Evolutionary conservation across 1,284 basidiomycete species (phyloP).

Genomic region (Ustilago cynodontis): DNA sequence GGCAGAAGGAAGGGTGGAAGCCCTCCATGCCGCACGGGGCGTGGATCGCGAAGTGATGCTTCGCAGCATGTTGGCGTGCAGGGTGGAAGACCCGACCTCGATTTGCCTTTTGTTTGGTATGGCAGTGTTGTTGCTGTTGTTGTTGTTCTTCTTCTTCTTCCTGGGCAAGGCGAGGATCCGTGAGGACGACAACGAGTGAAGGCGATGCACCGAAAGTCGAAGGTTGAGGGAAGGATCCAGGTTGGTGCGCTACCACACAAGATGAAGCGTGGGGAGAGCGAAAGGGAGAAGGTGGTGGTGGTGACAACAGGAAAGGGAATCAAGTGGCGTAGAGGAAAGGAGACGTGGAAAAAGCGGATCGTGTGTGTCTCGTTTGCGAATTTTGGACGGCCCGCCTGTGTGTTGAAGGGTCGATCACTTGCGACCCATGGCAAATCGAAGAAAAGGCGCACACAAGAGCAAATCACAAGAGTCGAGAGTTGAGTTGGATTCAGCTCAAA

Average conservation of each 20-base stretch:
- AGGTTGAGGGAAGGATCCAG: not conserved
- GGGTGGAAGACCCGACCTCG: too few relatives aligned
- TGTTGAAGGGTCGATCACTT: not conserved
- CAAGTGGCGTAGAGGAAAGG: conserved; percentile 6
- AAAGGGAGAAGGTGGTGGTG: conserved; percentile 10
- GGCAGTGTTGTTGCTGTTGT: not conserved
- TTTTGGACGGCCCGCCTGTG: not conserved
- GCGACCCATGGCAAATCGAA: not conserved
- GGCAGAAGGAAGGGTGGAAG: conserved; percentile 42
- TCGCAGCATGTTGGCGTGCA: conserved; percentile 48
- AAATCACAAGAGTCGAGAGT: conserved; percentile 11
- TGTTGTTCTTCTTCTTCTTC: not conserved
- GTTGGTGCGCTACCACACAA: conserved; percentile 10
- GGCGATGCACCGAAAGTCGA: conserved; percentile 10
- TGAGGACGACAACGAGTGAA: conserved; percentile 10
- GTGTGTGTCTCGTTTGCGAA: not conserved
- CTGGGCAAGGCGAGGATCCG: conserved; percentile 7
- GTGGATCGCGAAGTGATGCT: conserved; percentile 48
- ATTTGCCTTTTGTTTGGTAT: not conserved
- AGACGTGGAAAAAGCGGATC: conserved; percentile 30
- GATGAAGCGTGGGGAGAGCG: conserved; percentile 8
- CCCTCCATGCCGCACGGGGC: conserved; percentile 44
- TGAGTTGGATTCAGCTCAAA: too few relatives aligned
- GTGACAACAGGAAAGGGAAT: conserved; percentile 3
- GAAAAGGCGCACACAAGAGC: not conserved